phyloP scores from a whole-genome alignment of 495 filamentous ascomycete species.

The Trypethelium eluteriae region DNA sequence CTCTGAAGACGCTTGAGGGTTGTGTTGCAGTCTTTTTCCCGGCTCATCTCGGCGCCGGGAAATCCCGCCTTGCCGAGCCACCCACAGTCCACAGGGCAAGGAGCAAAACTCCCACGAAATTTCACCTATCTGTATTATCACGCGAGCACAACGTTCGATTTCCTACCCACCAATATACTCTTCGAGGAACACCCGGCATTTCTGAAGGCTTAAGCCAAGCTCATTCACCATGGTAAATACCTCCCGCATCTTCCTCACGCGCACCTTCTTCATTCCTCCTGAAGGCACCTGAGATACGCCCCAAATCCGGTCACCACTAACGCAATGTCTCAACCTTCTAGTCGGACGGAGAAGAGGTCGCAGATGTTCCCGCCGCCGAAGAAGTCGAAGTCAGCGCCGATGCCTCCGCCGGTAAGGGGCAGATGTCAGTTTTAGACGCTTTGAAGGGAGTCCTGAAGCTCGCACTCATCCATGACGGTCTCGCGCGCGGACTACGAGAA shows the following conservation, averaged over 20 bases:
- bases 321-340: constrained; percentile 25
- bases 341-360: constrained; percentile 86
- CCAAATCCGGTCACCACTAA: neutral
- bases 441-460: constrained; percentile 97
- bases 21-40: neutral
- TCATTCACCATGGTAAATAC: constrained; percentile 20
- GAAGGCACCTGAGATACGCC: too few relatives aligned
- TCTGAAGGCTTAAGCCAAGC: constrained; percentile 15
- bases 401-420: constrained; percentile 66
- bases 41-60: constrained; percentile 1
- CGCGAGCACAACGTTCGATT: constrained; percentile 7
- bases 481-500: constrained; percentile 95
- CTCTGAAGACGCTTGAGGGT: neutral
- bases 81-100: neutral
- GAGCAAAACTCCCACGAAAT: constrained; percentile 2
- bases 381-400: constrained; percentile 90
- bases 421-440: constrained; percentile 96
- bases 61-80: constrained; percentile 1
- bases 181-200: constrained; percentile 60
- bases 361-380: constrained; percentile 59
- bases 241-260: neutral
- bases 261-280: neutral
- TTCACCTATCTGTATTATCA: constrained; percentile 7
- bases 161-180: constrained; percentile 36
- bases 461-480: constrained; percentile 98